phyloP scores from a whole-genome alignment of 1,284 basidiomycete genomes.

The Golubevia pallescens region DNA sequence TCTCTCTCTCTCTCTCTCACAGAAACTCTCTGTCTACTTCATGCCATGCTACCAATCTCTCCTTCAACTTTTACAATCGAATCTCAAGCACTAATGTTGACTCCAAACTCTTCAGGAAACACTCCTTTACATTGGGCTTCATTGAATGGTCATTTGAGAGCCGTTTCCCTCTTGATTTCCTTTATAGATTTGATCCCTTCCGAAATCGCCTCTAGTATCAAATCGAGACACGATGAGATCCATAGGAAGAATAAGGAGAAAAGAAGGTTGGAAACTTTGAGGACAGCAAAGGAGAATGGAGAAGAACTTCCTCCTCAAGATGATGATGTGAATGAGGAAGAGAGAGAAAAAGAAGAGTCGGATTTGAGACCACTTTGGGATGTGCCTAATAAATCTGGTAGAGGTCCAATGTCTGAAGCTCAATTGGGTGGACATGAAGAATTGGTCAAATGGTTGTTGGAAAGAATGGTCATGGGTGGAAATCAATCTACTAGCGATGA shows the following conservation, averaged over 20 bases:
- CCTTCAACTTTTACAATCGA: too few relatives aligned
- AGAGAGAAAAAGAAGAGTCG: background rate
- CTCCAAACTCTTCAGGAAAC: constrained; percentile 53
- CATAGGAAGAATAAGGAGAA: background rate
- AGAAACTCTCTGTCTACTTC: constrained; percentile 28
- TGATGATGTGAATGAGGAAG: constrained; percentile 19
- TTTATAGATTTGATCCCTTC: too few relatives aligned
- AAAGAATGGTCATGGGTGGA: constrained; percentile 20
- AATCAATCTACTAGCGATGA: too few relatives aligned
- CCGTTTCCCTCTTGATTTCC: constrained; percentile 15
- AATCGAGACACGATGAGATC: too few relatives aligned
- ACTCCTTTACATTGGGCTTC: constrained; percentile 62
- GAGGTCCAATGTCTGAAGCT: constrained; percentile 61
- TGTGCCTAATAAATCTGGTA: constrained; percentile 50
- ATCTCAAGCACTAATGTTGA: constrained; percentile 26
- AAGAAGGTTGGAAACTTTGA: constrained; percentile 18
- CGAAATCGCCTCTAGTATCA: too few relatives aligned
- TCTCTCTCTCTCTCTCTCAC: background rate
- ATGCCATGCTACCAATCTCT: constrained; percentile 14
- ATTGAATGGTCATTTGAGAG: constrained; percentile 52
- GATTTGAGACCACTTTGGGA: constrained; percentile 46
- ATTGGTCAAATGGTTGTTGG: constrained; percentile 51
- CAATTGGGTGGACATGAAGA: constrained; percentile 55
- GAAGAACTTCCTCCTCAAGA: constrained; percentile 18
- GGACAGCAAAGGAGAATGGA: constrained; percentile 15